Base-by-base conservation (phyloP, 306 rosid species). In the Glycine soja region DNA sequence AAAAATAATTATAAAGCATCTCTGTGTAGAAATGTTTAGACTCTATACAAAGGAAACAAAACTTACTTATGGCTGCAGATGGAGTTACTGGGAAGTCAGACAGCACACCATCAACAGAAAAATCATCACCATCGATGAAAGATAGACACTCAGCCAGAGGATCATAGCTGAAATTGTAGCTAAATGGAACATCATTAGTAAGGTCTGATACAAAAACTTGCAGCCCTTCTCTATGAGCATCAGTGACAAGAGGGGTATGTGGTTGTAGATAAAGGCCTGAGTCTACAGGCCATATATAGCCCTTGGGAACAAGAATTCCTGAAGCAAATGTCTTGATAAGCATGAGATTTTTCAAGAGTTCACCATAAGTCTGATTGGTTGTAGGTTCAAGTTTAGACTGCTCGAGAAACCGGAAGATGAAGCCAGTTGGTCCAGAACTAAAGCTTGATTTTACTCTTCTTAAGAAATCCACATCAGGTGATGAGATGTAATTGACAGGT, bases 51-150 rank as follows among this genome's bases (percentile, higher is more conserved):
- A 12, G 8, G 59, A 82, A 80, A 53, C 54, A 83, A 50, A 81
- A 78, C 87, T 82, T 87, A 95, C 99, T 89, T 81, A 87, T 93
- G 82, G 95, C 93, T 50, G 68, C 87, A 4, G 94, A 86, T 34
- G 97, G 90, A 86, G 94, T 88, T 48, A 87, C 68, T 16, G 97
- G 99, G 75, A 95, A 95, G 75, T 95, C 93, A 58, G 97, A 83
- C 50, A 95, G 89, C 65, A 91, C 77, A 57, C 99, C 98, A 38
- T 93, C 98, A 75, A 91, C 94, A 47, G 96, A 86, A 79, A 91
- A 93, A 46, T 62, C 34, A 3, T 74, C 88, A 46, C 80, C 87
- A 87, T 91, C 97, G 12, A 91, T 57, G 87, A 84, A 91, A 40
- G 84, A 47, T 70, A 95, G 80, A 85, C 70, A 82, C 81, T 95